Evolutionary conservation across 129 eudicot species (phyloP), one percentile per base, ranked within the genome.

Genomic region (Flaveria bidentis): DNA sequence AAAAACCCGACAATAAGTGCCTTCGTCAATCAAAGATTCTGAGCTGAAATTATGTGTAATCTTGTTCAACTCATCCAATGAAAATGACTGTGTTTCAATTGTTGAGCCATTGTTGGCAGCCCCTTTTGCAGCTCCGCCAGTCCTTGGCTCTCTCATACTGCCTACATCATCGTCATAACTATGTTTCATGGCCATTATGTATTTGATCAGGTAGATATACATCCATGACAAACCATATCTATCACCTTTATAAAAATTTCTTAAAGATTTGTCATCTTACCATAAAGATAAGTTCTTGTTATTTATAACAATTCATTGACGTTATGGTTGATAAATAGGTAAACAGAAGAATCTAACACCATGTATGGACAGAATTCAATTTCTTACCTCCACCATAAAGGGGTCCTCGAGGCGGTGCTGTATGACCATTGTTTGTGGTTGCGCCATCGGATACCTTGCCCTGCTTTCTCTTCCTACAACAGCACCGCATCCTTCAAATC

Each of bases 1-100:
- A 51, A 85, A 88, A 46, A 93, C 88, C 20, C 89, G 87, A 16
- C 97, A 92, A 79, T 90, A 80, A 23, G 98, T 83, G 20, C 98
- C 98, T 76, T 90, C 97, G 45, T 90, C 96, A n/a, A 93, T 87
- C 47, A 88, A 75, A 66, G 95, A 80, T 63, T 90, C 86, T 18
- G 85, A 57, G 17, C 98, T 90, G 57, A 93, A 93, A 82, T 93
- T 84, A 45, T 85, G 73, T 0, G 98, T 93, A 36, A 85, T 57
- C 81, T 79, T 90, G 55, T 85, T 90, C 46, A 90, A 69, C 82
- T 93, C 92, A 6, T 80, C 92, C 61, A 93, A 67, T 64, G 97
- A 60, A 13, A 92, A 26, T 22, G 76, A 83, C 46, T 94, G 92
- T 67, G 78, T 71, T 74, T 92, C 96, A 12, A 90, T 92, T 0